phyloP scores from a whole-genome alignment of 148 eudicot species.

The Arctostaphylos glauca region DNA sequence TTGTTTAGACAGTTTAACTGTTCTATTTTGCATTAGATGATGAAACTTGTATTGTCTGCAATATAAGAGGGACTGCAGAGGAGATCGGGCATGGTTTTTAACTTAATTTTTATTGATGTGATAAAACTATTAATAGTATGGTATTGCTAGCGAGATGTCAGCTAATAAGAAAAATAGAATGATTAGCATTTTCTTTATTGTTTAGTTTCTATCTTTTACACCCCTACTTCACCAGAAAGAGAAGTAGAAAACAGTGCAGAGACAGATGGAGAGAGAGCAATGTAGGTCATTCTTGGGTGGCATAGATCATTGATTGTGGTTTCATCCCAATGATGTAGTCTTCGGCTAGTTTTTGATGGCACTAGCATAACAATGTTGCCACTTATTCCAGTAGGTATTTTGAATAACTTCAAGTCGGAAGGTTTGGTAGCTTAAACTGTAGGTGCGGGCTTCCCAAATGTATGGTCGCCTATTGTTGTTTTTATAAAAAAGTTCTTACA shows the following conservation, averaged over 20 bases:
- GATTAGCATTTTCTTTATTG: too few species aligned
- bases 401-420: not conserved
- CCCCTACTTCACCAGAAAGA: not conserved
- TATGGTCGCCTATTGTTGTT: not conserved
- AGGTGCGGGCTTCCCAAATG: not conserved
- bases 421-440: not conserved
- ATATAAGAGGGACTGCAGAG: not conserved
- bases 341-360: not conserved
- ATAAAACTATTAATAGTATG: not conserved
- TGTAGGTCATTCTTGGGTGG: not conserved
- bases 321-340: not conserved
- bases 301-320: not conserved
- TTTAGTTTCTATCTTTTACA: not conserved
- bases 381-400: not conserved
- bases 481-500: not conserved
- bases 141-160: not conserved
- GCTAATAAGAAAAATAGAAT: not conserved
- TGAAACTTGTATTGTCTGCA: not conserved
- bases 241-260: not conserved
- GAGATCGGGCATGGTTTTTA: not conserved
- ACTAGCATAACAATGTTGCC: not conserved
- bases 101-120: not conserved
- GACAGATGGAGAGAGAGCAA: not conserved
- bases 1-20: not conserved
- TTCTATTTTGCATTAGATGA: not conserved